Evolutionary conservation across 2,329 filamentous ascomycete genomes (phyloP).

Genomic region (Phyllosticta citriasiana): DNA sequence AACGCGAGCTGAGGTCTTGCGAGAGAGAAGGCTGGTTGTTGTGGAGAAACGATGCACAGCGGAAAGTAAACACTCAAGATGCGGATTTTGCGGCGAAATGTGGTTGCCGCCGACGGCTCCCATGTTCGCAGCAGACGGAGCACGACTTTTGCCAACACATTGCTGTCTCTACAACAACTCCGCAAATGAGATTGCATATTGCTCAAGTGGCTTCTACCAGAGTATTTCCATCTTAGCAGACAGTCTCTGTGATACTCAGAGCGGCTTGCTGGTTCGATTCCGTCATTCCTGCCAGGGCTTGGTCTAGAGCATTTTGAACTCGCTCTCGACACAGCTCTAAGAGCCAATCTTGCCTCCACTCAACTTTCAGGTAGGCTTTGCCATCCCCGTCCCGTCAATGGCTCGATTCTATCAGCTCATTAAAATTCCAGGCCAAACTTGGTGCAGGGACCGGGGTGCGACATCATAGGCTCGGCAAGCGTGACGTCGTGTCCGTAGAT

Average conservation of each 20-base stretch:
- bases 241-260: no score
- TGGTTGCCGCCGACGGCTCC: not conserved
- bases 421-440: not conserved
- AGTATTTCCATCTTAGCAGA: no score
- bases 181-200: no score
- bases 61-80: not conserved
- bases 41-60: not conserved
- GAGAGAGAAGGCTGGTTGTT: not conserved
- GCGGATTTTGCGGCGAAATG: not conserved
- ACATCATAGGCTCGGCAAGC: not conserved
- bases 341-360: no score
- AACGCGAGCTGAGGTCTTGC: not conserved
- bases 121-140: not conserved
- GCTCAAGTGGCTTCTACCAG: no score
- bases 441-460: not conserved
- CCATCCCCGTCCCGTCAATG: not conserved
- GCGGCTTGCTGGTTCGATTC: no score
- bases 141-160: not conserved
- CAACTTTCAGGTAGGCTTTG: no score
- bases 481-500: not conserved
- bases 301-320: no score
- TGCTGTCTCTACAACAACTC: no score
- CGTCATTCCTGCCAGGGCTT: no score
- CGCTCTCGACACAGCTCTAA: no score
- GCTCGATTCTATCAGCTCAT: not conserved